phyloP scores from a whole-genome alignment of 495 filamentous ascomycete genomes.

The Penicillium silybi region DNA sequence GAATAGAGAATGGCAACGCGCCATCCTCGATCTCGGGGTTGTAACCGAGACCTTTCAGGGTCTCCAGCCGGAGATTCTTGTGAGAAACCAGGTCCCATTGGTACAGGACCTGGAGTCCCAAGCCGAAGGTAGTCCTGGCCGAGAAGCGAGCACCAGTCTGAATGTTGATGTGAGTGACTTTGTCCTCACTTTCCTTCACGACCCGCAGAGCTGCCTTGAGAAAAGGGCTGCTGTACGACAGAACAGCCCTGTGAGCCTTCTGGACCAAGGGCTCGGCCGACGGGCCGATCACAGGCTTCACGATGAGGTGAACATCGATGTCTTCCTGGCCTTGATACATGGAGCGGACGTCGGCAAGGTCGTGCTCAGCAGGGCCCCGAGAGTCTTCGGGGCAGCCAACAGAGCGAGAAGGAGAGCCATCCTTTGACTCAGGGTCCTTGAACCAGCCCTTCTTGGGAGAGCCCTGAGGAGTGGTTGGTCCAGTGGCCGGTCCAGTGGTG shows the following conservation, averaged over 20 bases:
- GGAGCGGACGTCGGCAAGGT: too few relatives aligned
- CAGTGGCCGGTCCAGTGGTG: background rate
- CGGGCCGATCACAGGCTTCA: background rate
- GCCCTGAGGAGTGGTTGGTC: background rate
- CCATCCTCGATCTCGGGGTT: background rate
- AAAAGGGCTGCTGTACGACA: slow-evolving; percentile 6
- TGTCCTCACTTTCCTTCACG: background rate
- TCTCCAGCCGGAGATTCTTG: background rate
- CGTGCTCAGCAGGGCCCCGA: too few relatives aligned
- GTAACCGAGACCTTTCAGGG: background rate
- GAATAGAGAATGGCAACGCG: slow-evolving; percentile 9
- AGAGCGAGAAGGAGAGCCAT: background rate
- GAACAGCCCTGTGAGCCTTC: background rate
- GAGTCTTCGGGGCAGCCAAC: background rate
- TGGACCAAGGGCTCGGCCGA: background rate
- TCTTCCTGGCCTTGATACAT: background rate
- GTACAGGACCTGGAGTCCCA: slow-evolving; percentile 28
- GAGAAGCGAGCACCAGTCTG: slow-evolving; percentile 14
- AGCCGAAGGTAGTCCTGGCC: slow-evolving; percentile 22
- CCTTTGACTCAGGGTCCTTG: background rate
- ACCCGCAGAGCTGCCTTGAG: background rate
- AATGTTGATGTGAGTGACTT: slow-evolving; percentile 8
- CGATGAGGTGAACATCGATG: background rate
- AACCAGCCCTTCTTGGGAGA: background rate
- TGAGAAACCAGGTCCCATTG: background rate